These are phyloP conservation scores for Salix koriyanagi DNA, from an alignment of 345 rosid species.

Conservation along the genomic window DNA sequence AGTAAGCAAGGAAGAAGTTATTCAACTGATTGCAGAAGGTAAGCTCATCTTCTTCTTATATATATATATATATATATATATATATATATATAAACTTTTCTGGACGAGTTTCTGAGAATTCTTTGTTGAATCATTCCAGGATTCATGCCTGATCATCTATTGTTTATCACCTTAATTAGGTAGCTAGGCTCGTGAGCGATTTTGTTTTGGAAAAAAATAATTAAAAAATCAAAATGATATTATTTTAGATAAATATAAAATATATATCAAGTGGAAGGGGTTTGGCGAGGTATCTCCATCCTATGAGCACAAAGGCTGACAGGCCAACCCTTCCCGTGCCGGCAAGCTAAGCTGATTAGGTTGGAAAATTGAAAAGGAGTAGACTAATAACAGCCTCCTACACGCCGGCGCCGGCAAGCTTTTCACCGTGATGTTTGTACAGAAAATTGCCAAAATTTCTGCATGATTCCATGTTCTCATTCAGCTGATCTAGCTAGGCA, in stretches of 20 bases:
- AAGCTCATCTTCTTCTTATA: neutral
- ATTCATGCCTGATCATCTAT: neutral
- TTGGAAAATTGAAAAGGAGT: neutral
- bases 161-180: neutral
- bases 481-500: slow-evolving; percentile 3
- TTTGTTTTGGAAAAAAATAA: neutral
- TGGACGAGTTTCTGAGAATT: neutral
- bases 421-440: neutral
- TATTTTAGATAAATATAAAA: no score
- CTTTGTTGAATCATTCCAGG: neutral
- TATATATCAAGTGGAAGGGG: no score
- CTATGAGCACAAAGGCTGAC: neutral
- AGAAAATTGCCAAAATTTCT: neutral
- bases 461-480: slow-evolving; percentile 1
- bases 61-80: no score
- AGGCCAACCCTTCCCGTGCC: neutral
- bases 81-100: neutral
- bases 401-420: neutral
- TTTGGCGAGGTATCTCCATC: no score
- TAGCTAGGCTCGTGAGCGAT: no score
- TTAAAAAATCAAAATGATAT: no score
- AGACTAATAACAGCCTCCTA: neutral
- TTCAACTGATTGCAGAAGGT: slow-evolving; percentile 18
- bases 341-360: neutral
- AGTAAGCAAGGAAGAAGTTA: slow-evolving; percentile 7